Evolutionary conservation across 805 yeast genomes (phyloP), one percentile per base, ranked within the genome.

Genomic region (Pichia pseudocactophila): DNA sequence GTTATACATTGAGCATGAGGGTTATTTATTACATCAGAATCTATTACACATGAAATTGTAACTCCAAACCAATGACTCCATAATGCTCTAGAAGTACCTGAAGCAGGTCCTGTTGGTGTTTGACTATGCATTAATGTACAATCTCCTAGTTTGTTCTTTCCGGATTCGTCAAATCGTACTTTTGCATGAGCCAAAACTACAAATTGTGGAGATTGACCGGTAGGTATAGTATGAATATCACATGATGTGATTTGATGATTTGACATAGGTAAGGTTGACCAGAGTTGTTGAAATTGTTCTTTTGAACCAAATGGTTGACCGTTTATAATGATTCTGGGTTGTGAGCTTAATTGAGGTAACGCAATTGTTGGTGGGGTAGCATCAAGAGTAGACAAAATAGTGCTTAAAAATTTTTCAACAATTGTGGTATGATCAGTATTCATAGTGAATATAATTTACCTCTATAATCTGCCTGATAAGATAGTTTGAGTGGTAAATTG

Each of bases 41-140:
- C 87, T 9, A 76, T 70, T 13, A 81, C 74, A 50, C 82, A 50
- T 48, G 70, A 75, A 30, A 81, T 51, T 41, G 73, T 73, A 35
- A 79, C 78, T 3, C 90, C 92, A 55, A 74, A 77, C 76, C 83
- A 77, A 6, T 81, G 66, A 7, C 90, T 78, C 82, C 83, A 82
- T 2, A 74, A 41, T 2, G 77, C 68, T 55, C 82, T 69, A n/a
- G 56, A 51, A 5, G 58, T 55, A 30, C 55, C 50, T 7, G 26
- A 30, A 5, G 7, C 10, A 7, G 15, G 34, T 39, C 42, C 39
- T 40, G 44, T 45, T 32, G 40, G 31, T 32, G 42, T 46, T 22
- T 44, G 36, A 19, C 51, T 50, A 20, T 71, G 56, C 44, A 80
- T 58, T 36, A 78, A 78, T 0, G 87, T 74, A 17, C 76, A 69